Conservation (phyloP, 495 filamentous ascomycete genomes). For the Xylaria scruposa region DNA sequence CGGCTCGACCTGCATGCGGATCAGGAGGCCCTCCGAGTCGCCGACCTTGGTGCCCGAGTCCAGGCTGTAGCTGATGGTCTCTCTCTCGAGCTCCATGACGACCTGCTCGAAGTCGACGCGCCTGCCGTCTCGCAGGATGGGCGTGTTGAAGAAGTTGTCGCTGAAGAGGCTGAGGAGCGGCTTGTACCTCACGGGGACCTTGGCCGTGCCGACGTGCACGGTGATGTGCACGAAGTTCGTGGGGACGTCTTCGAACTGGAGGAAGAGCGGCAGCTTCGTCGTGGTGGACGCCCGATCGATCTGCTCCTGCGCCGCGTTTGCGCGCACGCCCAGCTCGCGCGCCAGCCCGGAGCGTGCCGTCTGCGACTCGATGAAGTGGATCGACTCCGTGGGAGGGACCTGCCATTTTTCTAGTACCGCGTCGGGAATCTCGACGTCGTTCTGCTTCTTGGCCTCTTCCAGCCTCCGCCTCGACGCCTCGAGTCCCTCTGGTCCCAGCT, state of each 20-base stretch:
- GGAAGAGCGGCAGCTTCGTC: conserved; percentile 72
- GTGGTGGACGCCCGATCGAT: conserved; percentile 70
- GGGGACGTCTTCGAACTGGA: conserved; percentile 95
- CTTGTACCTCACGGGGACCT: conserved; percentile 73
- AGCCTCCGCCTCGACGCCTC: conserved; percentile 75
- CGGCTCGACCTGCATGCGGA: conserved; percentile 84
- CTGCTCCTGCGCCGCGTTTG: conserved; percentile 75
- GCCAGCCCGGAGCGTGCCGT: conserved; percentile 88
- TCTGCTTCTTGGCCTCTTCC: conserved; percentile 78
- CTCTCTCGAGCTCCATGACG: conserved; percentile 84
- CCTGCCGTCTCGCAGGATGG: conserved; percentile 78
- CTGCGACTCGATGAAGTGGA: conserved; percentile 89
- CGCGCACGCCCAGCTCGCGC: conserved; percentile 65
- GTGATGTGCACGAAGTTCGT: conserved; percentile 88
- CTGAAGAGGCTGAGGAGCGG: conserved; percentile 84
- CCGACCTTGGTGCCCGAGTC: conserved; percentile 68
- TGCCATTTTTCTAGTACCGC: conserved; percentile 78
- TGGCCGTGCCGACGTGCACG: conserved; percentile 76
- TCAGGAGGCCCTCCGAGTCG: conserved; percentile 78
- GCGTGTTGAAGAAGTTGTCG: conserved; percentile 93
- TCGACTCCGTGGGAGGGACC: conserved; percentile 83
- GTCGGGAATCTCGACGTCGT: conserved; percentile 79
- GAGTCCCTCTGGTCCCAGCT: conserved; percentile 61
- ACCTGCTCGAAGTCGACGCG: conserved; percentile 88
- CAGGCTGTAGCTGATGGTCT: conserved; percentile 84